phyloP scores from a whole-genome alignment of 2,329 filamentous ascomycete species.

The Cadophora sp. region DNA sequence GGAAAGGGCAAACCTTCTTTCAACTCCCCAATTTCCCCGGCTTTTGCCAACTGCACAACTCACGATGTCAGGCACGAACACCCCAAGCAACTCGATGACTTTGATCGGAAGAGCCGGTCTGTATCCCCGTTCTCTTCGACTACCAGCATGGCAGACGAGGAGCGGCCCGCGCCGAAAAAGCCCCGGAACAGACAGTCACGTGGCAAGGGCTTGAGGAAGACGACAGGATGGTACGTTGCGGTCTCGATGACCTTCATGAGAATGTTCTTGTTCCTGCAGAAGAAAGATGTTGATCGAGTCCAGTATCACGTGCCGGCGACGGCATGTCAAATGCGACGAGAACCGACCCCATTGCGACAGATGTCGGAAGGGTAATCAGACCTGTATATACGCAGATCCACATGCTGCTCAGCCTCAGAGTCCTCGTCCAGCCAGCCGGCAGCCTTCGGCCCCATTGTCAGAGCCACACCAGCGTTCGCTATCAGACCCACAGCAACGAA shows the following conservation, averaged over 20 bases:
- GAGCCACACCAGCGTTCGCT: neutral
- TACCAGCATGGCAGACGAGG: slow-evolving; percentile 20
- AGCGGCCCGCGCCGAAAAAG: slow-evolving; percentile 13
- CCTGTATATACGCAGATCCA: slow-evolving; percentile 44
- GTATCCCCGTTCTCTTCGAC: slow-evolving; percentile 15
- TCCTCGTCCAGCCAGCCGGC: neutral
- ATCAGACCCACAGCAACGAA: neutral
- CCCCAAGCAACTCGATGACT: slow-evolving; percentile 18
- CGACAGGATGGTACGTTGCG: slow-evolving; percentile 47
- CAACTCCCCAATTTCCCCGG: neutral
- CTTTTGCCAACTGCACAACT: neutral
- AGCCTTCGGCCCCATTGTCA: neutral
- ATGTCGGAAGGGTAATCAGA: slow-evolving; percentile 51
- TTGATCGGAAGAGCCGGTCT: slow-evolving; percentile 8
- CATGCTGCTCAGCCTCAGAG: neutral
- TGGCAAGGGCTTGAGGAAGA: slow-evolving; percentile 50
- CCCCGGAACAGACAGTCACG: slow-evolving; percentile 45
- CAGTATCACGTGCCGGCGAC: slow-evolving; percentile 50
- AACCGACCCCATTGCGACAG: slow-evolving; percentile 45
- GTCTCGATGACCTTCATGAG: neutral
- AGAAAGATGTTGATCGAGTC: neutral
- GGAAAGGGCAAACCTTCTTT: slow-evolving; percentile 9
- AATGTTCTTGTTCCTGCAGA: neutral
- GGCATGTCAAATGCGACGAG: slow-evolving; percentile 57
- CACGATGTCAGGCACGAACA: neutral